phyloP scores from a whole-genome alignment of 208 protist species.

The Crithidia mellificae region DNA sequence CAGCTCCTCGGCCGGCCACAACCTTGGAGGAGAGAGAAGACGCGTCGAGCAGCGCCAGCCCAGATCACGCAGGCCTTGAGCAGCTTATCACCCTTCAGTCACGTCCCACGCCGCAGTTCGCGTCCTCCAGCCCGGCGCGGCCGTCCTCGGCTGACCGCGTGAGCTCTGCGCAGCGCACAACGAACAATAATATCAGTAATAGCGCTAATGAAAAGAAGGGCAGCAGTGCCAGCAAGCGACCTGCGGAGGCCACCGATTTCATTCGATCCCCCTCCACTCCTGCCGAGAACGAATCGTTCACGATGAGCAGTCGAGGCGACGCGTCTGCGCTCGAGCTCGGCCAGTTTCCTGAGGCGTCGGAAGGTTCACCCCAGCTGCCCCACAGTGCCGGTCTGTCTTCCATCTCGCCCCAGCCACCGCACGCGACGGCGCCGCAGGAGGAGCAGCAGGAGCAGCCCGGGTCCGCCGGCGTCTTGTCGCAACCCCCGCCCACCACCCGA shows the following conservation, averaged over 20 bases:
- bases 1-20: not conserved
- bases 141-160: not conserved
- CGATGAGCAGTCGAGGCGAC: not conserved
- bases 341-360: not conserved
- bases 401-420: too few species aligned
- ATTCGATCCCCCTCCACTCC: too few species aligned
- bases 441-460: not conserved
- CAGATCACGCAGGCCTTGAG: not conserved
- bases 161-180: not conserved
- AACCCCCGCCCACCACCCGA: slow-evolving; percentile 15
- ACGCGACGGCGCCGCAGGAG: not conserved
- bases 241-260: too few species aligned
- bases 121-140: slow-evolving; percentile 3
- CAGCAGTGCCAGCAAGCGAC: not conserved
- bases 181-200: not conserved
- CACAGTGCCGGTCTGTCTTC: too few species aligned
- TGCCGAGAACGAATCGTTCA: too few species aligned
- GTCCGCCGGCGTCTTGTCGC: not conserved
- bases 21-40: not conserved
- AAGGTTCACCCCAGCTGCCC: not conserved
- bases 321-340: not conserved
- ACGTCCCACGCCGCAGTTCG: not conserved
- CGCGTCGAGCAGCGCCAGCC: not conserved
- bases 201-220: not conserved
- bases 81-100: not conserved